Base-by-base conservation (phyloP, 257 asterid species). In the Jacaranda copaia region DNA sequence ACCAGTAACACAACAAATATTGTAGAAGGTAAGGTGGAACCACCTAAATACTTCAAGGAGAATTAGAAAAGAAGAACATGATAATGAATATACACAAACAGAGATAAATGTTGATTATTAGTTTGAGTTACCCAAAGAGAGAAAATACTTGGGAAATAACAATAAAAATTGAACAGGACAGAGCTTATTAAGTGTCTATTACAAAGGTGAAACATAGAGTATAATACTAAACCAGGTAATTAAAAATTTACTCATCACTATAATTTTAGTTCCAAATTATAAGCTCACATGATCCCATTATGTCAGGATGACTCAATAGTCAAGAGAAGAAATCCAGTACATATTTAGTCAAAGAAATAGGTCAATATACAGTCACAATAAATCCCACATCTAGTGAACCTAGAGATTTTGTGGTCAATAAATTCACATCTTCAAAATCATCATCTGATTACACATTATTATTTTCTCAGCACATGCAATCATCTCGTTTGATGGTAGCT, bases 281-380 rank as follows among this genome's bases (percentile, higher is more conserved):
- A 64, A 39, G 8, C 70, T 20, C 51, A 40, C 38, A 16, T 5
- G 48, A 40, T 38, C 15, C 13, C 15, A 39, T 64, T 20, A 16
- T 38, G 6, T 6, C 16, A 4, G 59, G 8, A 18, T 10, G 72
- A 42, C 12, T 66, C 57, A 19, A 66, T 16, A 10, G 14, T 42
- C 52, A n/a, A 48, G 35, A 48, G 3, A 66, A 48, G 71, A 66
- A 45, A 65, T 14, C 19, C 12, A 68, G 65, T 20, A 57, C 63
- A 59, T 10, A 20, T 25, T 52, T 46, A 68, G 38, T 68, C 43
- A 19, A 6, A 52, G 4, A 16, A 68, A 46, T 52, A 19, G 18
- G 18, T 45, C 38, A 3, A 1, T 6, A 67, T 9, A 11, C 39
- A 10, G 57, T 19, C 18, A 45, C 14, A 7, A 16, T 45, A 20